phyloP scores from a whole-genome alignment of 305 asterid genomes.

The Ajuga reptans region DNA sequence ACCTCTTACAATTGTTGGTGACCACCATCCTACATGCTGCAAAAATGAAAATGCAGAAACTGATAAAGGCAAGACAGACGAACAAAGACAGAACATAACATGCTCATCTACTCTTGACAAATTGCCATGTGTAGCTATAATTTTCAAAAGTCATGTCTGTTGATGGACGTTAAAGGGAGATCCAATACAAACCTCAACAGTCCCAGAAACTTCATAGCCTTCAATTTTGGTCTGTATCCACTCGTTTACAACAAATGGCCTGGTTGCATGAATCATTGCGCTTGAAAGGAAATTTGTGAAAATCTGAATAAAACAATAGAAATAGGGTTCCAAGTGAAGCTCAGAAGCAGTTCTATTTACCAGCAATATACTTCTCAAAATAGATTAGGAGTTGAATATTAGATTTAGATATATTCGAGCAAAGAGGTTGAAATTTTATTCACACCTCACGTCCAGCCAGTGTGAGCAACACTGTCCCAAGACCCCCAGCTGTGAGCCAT shows the following conservation, averaged over 20 bases:
- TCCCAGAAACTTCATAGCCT: slow-evolving; percentile 97
- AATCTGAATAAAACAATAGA: slow-evolving; percentile 43
- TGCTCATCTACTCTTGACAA: not conserved
- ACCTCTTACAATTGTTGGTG: slow-evolving; percentile 93
- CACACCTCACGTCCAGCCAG: slow-evolving; percentile 99
- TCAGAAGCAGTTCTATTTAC: slow-evolving; percentile 10
- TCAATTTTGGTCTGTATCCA: slow-evolving; percentile 98
- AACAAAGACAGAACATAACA: not conserved
- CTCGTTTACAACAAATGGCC: slow-evolving; percentile 84
- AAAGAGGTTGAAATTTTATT: slow-evolving; percentile 2
- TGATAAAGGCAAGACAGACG: slow-evolving; percentile 2
- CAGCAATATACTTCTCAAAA: not conserved
- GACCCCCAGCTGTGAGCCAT: slow-evolving; percentile 99
- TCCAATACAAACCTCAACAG: slow-evolving; percentile 73
- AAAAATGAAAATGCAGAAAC: slow-evolving; percentile 19
- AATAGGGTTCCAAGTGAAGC: slow-evolving; percentile 3
- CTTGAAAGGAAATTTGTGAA: slow-evolving; percentile 97
- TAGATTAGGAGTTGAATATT: not conserved
- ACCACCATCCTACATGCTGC: slow-evolving; percentile 99
- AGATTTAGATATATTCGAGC: slow-evolving; percentile 10
- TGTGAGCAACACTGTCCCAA: slow-evolving; percentile 92
- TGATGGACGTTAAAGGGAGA: slow-evolving; percentile 16
- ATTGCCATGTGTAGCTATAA: not conserved
- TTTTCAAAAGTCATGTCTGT: slow-evolving; percentile 12
- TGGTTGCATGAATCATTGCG: slow-evolving; percentile 93